Base-by-base conservation (phyloP, 495 filamentous ascomycete species). In the Saxophila tyrrhenica region DNA sequence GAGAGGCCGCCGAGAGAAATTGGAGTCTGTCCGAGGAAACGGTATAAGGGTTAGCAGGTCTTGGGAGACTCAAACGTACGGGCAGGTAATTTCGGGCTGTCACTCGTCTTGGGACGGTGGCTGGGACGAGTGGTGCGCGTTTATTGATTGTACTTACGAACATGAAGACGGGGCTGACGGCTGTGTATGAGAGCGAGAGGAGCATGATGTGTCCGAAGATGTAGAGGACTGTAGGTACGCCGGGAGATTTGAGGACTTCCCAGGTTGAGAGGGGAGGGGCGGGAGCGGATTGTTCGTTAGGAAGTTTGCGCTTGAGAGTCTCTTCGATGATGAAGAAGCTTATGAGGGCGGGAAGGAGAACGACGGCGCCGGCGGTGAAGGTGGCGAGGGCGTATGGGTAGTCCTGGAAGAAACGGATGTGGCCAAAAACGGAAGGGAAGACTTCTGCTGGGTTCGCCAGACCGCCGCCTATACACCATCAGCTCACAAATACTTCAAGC, bases 371-470 rank as follows among this genome's bases (percentile, higher is more conserved):
- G 1, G 76, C 70, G 0, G 72, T 71, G 21, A 83, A 66, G 9
- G 77, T 81, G 0, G 82, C 70, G 2, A 86, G 74, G 11, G 76
- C 77, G 60, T 86, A 86, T 0, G 83, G 84, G 53, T 79, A 84
- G 9, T 75, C 61, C 44, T 74, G 64, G 52, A 85, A 81, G 65
- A 86, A 83, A 0, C 51, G 52, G 13, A 78, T 63, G 21, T 61
- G 58, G 9, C 72, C 73, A 58, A 87, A 86, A 0, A 75, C 46
- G 3, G 66, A 51, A 0, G 77, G 75, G 49, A 77, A 84, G 60
- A 81, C 77, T 7, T 66, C 57, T 7, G 73, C 78, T 10, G 84
- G 83, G 46, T 78, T 72, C n/a, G 78, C 77, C 11, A 88, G 69
- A 5, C 69, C 69, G 48, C 83, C 83, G 48, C 80, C 63, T 70